Percentiles rank a stretch among this genome's conserved stretches.
Evolutionary conservation across 345 rosid genomes (phyloP).

Genomic region (Ricinus communis): DNA sequence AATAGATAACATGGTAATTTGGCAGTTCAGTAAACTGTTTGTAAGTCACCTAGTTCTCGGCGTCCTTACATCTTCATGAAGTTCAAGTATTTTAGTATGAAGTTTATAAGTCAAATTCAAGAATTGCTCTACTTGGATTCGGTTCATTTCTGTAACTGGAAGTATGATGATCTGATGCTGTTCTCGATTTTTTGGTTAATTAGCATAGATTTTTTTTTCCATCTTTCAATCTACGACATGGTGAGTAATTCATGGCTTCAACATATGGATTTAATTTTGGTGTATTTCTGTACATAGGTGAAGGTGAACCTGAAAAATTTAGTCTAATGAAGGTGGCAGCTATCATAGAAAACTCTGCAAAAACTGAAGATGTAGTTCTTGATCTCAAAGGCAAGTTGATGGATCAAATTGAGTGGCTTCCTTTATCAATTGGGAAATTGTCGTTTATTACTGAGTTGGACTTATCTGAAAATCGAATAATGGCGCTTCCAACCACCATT

Average conservation of each 20-base stretch:
- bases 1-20: too few species aligned
- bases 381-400: conserved; percentile 58
- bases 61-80: too few species aligned
- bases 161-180: too few species aligned
- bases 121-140: too few species aligned
- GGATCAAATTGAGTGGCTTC: conserved; percentile 72
- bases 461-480: conserved; percentile 58
- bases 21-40: too few species aligned
- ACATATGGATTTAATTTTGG: too few species aligned
- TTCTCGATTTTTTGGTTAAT: not conserved
- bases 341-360: conserved; percentile 55
- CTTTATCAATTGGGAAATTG: conserved; percentile 57
- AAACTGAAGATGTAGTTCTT: conserved; percentile 37
- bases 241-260: conserved; percentile 13
- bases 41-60: too few species aligned
- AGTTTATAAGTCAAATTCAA: too few species aligned
- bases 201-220: not conserved
- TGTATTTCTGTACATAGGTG: conserved; percentile 33
- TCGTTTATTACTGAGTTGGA: conserved; percentile 43
- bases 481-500: conserved; percentile 58
- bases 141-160: too few species aligned
- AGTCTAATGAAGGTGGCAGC: conserved; percentile 61
- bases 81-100: too few species aligned
- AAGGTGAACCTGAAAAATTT: conserved; percentile 41
- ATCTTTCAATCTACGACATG: not conserved